Conservation (phyloP, 2,329 filamentous ascomycete genomes). For the Microdochium trichocladiopsis region DNA sequence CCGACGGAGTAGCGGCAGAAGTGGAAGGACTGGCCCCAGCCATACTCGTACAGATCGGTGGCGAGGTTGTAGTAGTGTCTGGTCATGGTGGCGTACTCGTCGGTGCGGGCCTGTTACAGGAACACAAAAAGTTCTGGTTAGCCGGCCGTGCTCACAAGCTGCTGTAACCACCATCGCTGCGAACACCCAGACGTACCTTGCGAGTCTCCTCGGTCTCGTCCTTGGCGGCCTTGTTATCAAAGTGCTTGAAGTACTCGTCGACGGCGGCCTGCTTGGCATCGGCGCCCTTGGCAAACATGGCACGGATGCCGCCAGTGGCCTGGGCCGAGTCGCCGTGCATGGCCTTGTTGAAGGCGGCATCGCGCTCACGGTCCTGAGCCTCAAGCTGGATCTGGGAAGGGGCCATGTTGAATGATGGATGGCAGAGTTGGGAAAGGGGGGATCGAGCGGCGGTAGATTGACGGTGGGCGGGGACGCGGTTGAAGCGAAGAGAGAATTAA, state of each 20-base stretch:
- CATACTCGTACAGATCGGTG: conserved; percentile 95
- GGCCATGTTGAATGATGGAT: conserved; percentile 32
- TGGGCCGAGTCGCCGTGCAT: conserved; percentile 70
- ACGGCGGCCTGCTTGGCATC: conserved; percentile 72
- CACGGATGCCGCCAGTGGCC: conserved; percentile 65
- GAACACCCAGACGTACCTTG: conserved; percentile 49
- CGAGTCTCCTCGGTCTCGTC: conserved; percentile 79
- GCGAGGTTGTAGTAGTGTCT: conserved; percentile 94
- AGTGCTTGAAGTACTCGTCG: conserved; percentile 94
- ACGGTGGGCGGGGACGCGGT: neutral
- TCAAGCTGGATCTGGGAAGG: conserved; percentile 52
- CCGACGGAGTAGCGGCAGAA: conserved; percentile 89
- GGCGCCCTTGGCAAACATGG: conserved; percentile 78
- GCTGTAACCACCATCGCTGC: neutral
- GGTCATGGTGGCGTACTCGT: conserved; percentile 88
- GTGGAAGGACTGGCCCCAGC: conserved; percentile 94
- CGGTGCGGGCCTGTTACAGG: conserved; percentile 58
- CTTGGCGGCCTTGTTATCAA: conserved; percentile 74
- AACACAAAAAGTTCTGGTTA: neutral
- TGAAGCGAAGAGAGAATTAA: neutral
- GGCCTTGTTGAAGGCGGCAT: conserved; percentile 86
- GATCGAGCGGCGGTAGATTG: neutral
- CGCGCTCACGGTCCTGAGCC: conserved; percentile 73
- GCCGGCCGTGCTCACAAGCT: neutral
- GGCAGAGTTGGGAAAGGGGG: neutral